These are phyloP conservation scores for Tricholoma furcatifolium DNA, from an alignment of 768 basidiomycete species.

Conservation along the genomic window DNA sequence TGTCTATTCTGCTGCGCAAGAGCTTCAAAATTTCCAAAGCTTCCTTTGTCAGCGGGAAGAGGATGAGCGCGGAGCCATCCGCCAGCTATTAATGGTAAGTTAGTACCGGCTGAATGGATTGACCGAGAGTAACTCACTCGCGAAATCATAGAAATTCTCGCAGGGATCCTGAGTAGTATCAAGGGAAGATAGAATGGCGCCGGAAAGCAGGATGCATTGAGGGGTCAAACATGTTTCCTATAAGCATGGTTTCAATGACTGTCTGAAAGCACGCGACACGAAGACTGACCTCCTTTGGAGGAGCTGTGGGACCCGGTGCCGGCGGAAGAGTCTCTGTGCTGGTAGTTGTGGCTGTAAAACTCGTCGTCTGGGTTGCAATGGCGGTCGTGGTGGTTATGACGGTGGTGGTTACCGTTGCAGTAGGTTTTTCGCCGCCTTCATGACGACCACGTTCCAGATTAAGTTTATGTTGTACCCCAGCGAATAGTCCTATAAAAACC, in stretches of 20 bases:
- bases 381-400: conserved; percentile 33
- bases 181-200: conserved; percentile 75
- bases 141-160: conserved; percentile 91
- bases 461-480: conserved; percentile 82
- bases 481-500: conserved; percentile 92
- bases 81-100: conserved; percentile 51
- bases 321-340: conserved; percentile 44
- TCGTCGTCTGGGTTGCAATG: conserved; percentile 22
- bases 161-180: conserved; percentile 89
- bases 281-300: conserved; percentile 49
- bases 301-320: conserved; percentile 48
- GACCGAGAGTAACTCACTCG: conserved; percentile 58
- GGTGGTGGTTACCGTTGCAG: conserved; percentile 39
- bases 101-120: neutral
- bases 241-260: conserved; percentile 8
- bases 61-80: conserved; percentile 86
- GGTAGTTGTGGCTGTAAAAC: conserved; percentile 29
- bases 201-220: conserved; percentile 81
- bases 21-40: conserved; percentile 68
- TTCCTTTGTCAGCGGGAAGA: conserved; percentile 82
- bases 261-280: neutral
- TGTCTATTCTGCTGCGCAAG: conserved; percentile 76
- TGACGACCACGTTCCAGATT: conserved; percentile 44
- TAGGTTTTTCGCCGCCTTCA: conserved; percentile 27
- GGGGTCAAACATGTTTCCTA: conserved; percentile 72